Evolutionary conservation across 306 rosid species (phyloP), one percentile per base, ranked within the genome.

Genomic region (Trifolium subterraneum): DNA sequence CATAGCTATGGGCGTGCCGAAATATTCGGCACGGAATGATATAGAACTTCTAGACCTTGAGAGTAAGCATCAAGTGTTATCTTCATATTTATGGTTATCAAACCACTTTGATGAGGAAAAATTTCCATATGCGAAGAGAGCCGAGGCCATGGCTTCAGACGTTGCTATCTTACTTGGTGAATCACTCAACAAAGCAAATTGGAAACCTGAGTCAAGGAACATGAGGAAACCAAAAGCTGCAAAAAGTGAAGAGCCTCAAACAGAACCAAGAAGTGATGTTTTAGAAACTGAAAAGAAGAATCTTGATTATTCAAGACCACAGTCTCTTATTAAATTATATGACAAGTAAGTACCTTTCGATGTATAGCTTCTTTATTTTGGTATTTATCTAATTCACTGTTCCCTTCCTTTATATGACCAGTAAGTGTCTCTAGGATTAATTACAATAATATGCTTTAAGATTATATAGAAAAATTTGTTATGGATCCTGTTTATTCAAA

Each of bases 41-140:
- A 50, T 83, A 18, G 97, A 93, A 86, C 94, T 93, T 51, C 83
- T 93, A 79, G 96, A 91, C 83, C 97, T 93, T 22, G 96, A 93
- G 89, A 84, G 90, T 45, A 88, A 89, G 87, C 98, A 93, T 84
- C 96, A 91, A 64, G 97, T 93, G 55, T 44, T 88, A 79, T 93
- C 98, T 65, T 86, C 86, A 82, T 91, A 93, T 83, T 52, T 93
- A 78, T 91, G 98, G 96, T 78, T 91, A 76, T 86, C 97, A 16
- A 84, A 93, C 71, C 98, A 93, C 63, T 91, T 91, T 70, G 83
- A 88, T 23, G 66, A 78, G 64, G 97, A 85, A 14, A 87, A 80
- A 8, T 93, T 93, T 89, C 98, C 98, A 5, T 85, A 76, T 75
- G 87, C 22, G 22, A 80, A 91, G 87, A 89, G 81, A 84, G 98